These are phyloP conservation scores for Bolboschoenus planiculmis DNA, from an alignment of 176 grass and related monocot genomes.

Conservation along the genomic window DNA sequence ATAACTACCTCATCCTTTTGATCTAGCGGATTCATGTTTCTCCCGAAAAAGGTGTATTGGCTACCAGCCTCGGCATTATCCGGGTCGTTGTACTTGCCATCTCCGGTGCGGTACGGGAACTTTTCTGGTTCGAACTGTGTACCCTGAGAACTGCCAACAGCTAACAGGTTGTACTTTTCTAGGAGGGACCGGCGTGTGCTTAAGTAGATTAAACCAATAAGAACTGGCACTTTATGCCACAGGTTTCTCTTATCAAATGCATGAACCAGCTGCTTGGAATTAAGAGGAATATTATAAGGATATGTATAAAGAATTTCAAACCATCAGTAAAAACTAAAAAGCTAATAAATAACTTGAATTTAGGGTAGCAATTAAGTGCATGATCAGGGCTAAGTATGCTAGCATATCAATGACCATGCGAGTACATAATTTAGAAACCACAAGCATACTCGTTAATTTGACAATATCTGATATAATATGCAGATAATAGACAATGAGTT, in stretches of 20 bases:
- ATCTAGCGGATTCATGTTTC: conserved; percentile 46
- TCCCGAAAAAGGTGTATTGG: conserved; percentile 45
- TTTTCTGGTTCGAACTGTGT: conserved; percentile 28
- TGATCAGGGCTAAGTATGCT: conserved; percentile 5
- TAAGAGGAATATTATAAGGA: conserved; percentile 3
- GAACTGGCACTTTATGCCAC: conserved; percentile 54
- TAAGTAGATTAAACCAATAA: conserved; percentile 39
- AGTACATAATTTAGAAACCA: too few species aligned
- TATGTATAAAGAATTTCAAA: conserved; percentile 15
- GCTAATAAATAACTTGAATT: conserved; percentile 13
- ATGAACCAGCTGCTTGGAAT: conserved; percentile 38
- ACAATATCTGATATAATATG: too few species aligned
- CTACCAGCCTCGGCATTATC: conserved; percentile 38
- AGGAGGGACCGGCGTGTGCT: conserved; percentile 30
- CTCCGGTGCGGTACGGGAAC: conserved; percentile 29
- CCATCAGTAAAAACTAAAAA: conserved; percentile 4
- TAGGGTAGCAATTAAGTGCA: conserved; percentile 4
- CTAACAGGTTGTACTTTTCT: conserved; percentile 37
- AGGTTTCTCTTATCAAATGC: conserved; percentile 40
- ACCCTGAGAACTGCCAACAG: conserved; percentile 25
- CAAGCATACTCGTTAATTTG: too few species aligned
- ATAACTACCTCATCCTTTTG: conserved; percentile 30
- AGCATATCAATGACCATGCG: background rate
- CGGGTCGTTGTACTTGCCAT: conserved; percentile 48
- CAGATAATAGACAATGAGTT: too few species aligned